Percentiles rank a stretch among this genome's conserved stretches.
These are phyloP conservation scores for Clitopilus passeckerianus DNA, from an alignment of 768 basidiomycete genomes.

Conservation along the genomic window DNA sequence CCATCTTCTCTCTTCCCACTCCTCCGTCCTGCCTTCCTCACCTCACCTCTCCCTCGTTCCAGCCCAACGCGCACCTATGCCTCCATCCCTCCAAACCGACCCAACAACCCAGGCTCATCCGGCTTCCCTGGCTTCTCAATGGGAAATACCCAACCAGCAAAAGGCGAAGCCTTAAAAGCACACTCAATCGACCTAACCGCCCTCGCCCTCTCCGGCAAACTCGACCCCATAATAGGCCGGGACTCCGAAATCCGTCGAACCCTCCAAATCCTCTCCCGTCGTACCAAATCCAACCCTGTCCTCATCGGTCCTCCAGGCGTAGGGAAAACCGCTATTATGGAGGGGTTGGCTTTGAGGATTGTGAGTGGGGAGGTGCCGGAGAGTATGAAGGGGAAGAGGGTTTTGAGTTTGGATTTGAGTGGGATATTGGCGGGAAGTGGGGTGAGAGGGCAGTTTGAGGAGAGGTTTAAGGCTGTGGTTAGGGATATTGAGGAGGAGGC, in stretches of 20 bases:
- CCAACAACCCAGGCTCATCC: neutral
- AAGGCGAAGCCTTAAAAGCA: slow-evolving; percentile 85
- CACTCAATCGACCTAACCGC: slow-evolving; percentile 82
- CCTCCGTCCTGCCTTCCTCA: neutral
- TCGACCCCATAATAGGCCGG: slow-evolving; percentile 88
- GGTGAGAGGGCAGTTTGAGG: slow-evolving; percentile 89
- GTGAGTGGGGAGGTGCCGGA: slow-evolving; percentile 89
- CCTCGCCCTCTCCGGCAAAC: slow-evolving; percentile 75
- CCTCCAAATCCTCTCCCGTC: slow-evolving; percentile 83
- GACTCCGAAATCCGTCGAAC: slow-evolving; percentile 91
- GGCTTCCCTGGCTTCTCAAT: slow-evolving; percentile 41
- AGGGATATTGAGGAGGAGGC: slow-evolving; percentile 85
- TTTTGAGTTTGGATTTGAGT: slow-evolving; percentile 80
- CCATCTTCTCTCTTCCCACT: neutral
- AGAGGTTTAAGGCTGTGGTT: slow-evolving; percentile 88
- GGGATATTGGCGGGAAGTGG: slow-evolving; percentile 87
- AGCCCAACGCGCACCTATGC: neutral
- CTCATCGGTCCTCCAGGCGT: slow-evolving; percentile 86
- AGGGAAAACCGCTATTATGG: slow-evolving; percentile 89
- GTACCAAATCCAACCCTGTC: slow-evolving; percentile 92
- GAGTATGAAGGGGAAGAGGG: slow-evolving; percentile 86
- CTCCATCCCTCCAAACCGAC: neutral
- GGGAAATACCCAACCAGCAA: slow-evolving; percentile 56
- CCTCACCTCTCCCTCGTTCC: neutral
- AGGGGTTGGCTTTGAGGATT: slow-evolving; percentile 85